These are phyloP conservation scores for Plectosphaerella sp. DNA, from an alignment of 2,329 filamentous ascomycete genomes.

Conservation along the genomic window DNA sequence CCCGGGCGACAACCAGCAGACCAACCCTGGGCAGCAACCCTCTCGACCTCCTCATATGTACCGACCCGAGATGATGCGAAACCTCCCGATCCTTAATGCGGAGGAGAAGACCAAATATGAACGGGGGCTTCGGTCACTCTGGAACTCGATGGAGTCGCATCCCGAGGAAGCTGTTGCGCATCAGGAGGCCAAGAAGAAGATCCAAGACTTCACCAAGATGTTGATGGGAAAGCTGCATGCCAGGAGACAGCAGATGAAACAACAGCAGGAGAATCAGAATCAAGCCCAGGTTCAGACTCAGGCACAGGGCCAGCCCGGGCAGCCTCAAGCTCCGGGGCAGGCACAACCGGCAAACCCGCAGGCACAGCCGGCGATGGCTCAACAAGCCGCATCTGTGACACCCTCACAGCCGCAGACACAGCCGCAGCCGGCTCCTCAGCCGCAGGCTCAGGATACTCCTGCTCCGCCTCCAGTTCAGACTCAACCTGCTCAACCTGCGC, in stretches of 20 bases:
- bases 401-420: constrained; percentile 2
- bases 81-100: constrained; percentile 42
- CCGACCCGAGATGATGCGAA: constrained; percentile 47
- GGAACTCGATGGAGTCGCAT: constrained; percentile 45
- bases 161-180: constrained; percentile 44
- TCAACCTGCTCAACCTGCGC: constrained; percentile 2
- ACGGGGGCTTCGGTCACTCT: constrained; percentile 48
- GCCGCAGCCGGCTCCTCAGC: not conserved
- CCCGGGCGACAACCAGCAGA: not conserved
- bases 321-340: constrained; percentile 10
- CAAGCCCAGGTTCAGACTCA: constrained; percentile 14
- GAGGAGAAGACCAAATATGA: constrained; percentile 58
- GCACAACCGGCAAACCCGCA: constrained; percentile 13
- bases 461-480: too few species aligned
- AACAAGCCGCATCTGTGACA: constrained; percentile 2
- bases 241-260: constrained; percentile 25
- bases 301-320: constrained; percentile 16
- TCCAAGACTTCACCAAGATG: constrained; percentile 56
- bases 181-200: constrained; percentile 49
- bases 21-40: not conserved
- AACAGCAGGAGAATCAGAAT: constrained; percentile 20
- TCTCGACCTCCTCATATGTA: constrained; percentile 36
- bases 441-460: too few species aligned
- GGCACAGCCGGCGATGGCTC: constrained; percentile 5
- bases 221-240: constrained; percentile 46